Conservation (phyloP, 2,329 filamentous ascomycete species). For the Cordyceps cicadae region DNA sequence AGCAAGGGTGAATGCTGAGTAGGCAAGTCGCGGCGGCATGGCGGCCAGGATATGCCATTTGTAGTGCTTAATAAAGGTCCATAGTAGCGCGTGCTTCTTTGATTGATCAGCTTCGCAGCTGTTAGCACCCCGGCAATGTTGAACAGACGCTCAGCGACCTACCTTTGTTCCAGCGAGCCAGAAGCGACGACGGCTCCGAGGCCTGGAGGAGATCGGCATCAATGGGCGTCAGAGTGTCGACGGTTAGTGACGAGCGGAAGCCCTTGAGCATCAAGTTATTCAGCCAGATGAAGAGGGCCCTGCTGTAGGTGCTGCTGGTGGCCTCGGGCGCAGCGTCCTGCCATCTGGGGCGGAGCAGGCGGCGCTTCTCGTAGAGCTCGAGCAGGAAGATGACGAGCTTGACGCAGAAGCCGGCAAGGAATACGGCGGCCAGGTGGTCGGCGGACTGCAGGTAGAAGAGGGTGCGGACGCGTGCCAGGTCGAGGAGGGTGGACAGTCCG, state of each 20-base stretch:
- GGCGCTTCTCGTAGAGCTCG: conserved; percentile 23
- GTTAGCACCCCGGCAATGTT: neutral
- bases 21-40: conserved; percentile 27
- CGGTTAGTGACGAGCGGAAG: conserved; percentile 18
- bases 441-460: conserved; percentile 22
- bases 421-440: conserved; percentile 17
- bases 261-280: conserved; percentile 22
- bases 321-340: conserved; percentile 21
- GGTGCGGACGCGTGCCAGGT: conserved; percentile 24
- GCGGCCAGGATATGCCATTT: conserved; percentile 22
- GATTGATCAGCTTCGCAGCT: conserved; percentile 14
- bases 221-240: conserved; percentile 14
- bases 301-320: conserved; percentile 23
- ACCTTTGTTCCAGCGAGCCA: conserved; percentile 14
- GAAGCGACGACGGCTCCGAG: conserved; percentile 12
- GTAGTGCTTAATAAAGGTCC: conserved; percentile 19
- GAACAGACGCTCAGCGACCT: neutral
- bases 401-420: conserved; percentile 18
- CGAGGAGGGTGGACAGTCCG: conserved; percentile 23
- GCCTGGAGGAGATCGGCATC: conserved; percentile 15
- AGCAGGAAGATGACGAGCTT: conserved; percentile 23
- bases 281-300: conserved; percentile 26
- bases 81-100: conserved; percentile 17
- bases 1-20: conserved; percentile 31
- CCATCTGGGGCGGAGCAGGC: conserved; percentile 16